These are phyloP conservation scores for Solanum chiquidenum DNA, from an alignment of 257 asterid genomes.

Conservation along the genomic window DNA sequence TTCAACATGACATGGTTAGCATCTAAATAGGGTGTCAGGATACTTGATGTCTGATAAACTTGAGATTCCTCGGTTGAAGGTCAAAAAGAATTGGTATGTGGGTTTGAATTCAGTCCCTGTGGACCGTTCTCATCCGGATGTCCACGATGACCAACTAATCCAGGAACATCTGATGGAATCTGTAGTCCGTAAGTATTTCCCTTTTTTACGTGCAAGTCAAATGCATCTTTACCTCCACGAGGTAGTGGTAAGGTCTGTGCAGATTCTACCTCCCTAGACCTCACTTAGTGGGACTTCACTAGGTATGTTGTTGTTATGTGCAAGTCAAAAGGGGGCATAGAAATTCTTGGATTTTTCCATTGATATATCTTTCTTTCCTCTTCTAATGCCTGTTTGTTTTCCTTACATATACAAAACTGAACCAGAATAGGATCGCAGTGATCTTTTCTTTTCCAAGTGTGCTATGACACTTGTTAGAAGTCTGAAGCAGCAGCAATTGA, in stretches of 20 bases:
- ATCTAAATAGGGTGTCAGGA: constrained; percentile 68
- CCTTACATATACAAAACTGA: not conserved
- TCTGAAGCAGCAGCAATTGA: not conserved
- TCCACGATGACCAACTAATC: constrained; percentile 62
- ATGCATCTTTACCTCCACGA: not conserved
- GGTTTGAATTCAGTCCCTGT: constrained; percentile 81
- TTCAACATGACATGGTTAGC: not conserved
- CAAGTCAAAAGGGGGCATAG: not conserved
- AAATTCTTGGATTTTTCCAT: not conserved
- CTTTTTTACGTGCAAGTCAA: not conserved
- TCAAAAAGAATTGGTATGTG: constrained; percentile 87
- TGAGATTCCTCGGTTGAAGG: constrained; percentile 83
- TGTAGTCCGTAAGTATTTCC: constrained; percentile 34
- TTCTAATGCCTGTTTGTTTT: not conserved
- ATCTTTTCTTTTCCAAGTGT: not conserved
- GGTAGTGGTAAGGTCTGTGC: not conserved
- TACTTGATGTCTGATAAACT: constrained; percentile 89
- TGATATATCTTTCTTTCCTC: not conserved
- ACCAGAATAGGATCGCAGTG: not conserved
- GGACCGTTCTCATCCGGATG: constrained; percentile 97
- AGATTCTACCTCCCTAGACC: not conserved
- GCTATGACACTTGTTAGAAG: not conserved
- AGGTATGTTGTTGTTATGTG: not conserved
- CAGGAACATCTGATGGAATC: constrained; percentile 57
- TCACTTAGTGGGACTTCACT: not conserved